Conservation (phyloP, 208 protist genomes). For the Leishmania guyanensis region DNA sequence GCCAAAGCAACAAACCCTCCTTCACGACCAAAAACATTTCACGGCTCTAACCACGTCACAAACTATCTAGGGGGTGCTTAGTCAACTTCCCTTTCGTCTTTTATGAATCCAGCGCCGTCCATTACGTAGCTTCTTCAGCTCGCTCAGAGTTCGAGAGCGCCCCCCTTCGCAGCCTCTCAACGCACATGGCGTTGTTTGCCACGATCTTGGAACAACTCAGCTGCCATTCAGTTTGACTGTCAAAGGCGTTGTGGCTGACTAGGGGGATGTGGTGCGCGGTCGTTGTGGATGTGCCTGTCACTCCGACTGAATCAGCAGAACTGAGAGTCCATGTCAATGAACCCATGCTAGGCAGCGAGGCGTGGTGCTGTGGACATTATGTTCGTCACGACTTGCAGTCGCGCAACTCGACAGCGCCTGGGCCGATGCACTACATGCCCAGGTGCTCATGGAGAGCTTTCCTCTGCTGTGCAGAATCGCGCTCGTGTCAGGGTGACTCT, state of each 20-base stretch:
- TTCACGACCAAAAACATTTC: neutral
- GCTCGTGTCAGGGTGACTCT: neutral
- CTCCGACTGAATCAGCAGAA: neutral
- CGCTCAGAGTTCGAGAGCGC: neutral
- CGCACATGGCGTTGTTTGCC: neutral
- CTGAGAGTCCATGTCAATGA: neutral
- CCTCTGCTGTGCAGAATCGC: neutral
- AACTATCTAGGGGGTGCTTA: neutral
- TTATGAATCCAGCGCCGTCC: neutral
- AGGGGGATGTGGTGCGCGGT: neutral
- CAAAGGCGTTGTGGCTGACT: neutral
- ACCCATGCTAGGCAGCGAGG: neutral
- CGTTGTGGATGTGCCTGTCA: neutral
- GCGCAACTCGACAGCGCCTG: no score
- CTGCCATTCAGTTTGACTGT: neutral
- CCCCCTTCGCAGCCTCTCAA: neutral
- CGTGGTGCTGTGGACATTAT: neutral
- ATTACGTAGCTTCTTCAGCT: neutral
- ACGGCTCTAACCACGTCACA: neutral
- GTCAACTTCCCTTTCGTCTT: neutral
- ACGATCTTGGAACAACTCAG: neutral
- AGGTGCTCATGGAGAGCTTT: neutral
- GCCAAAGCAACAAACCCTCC: no score
- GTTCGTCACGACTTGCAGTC: neutral
- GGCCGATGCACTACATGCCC: neutral